Base-by-base conservation (phyloP, 495 filamentous ascomycete genomes). In the Ramalina intermedia region DNA sequence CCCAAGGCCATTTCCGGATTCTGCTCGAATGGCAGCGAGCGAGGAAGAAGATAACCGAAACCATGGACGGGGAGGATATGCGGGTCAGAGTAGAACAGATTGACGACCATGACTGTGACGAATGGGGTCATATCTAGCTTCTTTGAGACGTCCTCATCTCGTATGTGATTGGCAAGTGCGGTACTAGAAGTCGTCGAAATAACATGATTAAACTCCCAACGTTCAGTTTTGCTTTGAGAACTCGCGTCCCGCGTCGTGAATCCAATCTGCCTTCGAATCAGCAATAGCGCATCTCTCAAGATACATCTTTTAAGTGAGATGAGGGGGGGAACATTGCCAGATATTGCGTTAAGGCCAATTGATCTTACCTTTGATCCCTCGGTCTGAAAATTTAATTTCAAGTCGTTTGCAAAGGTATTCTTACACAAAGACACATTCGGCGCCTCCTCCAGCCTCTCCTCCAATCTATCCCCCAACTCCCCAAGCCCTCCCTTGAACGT, bases 21-120 rank as follows among this genome's bases (percentile, higher is more conserved):
- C 52, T 84, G 68, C 6, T 76, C 72, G 47, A 64, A 68, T 0
- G 82, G 74, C 2, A 93, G 69, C 21, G 80, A 76, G 48, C 75
- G 74, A 1, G 85, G 84, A 37, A 98, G 80, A 21, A 98, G 76
- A 61, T 96, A 96, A 37, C 91, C 91, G 59, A 96, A 94, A 37
- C 93, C 91, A 33, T 66, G 63, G 13, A 75, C 69, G 3, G 69
- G 72, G 20, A 87, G 68, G 29, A 94, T 64, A 18, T 77, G 55
- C 2, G 80, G 75, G 20, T 75, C 70, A 5, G 67, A 60, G 58
- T 79, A 99, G 70, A 81, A 96, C 18, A 99, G 71, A 63, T 96
- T 96, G 38, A 96, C 82, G 4, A 88, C 82, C 78, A 85, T 87
- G 38, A 94, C 87, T 8, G 83, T 90, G 13, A 86, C 82, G 46